Conservation (phyloP, 2,329 filamentous ascomycete species). For the Eutypella sp. region DNA sequence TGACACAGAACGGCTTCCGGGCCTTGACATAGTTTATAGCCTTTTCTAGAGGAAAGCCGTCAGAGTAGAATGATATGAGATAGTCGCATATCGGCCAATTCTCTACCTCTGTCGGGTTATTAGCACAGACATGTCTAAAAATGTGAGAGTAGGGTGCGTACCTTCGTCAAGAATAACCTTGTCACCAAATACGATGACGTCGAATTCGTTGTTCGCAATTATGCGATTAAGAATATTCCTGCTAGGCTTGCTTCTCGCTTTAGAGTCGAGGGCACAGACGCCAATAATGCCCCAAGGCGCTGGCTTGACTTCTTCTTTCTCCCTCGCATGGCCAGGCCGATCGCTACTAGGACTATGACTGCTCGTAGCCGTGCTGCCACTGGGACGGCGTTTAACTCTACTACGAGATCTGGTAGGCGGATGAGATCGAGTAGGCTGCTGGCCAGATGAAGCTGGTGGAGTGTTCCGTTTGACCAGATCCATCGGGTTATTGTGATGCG, state of each 20-base stretch:
- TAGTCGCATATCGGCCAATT: slow-evolving; percentile 62
- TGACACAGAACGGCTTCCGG: slow-evolving; percentile 93
- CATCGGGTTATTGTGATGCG: slow-evolving; percentile 34
- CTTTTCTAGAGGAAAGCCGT: slow-evolving; percentile 94
- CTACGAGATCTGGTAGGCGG: slow-evolving; percentile 58
- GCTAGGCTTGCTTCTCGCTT: slow-evolving; percentile 94
- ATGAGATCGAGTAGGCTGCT: slow-evolving; percentile 34
- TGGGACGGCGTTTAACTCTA: slow-evolving; percentile 68
- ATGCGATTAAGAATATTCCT: slow-evolving; percentile 92
- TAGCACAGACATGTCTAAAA: slow-evolving; percentile 10
- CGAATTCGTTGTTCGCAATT: slow-evolving; percentile 86
- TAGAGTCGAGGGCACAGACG: slow-evolving; percentile 91
- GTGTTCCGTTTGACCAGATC: slow-evolving; percentile 43
- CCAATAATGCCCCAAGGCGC: slow-evolving; percentile 69
- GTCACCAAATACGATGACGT: slow-evolving; percentile 96
- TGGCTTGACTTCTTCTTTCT: slow-evolving; percentile 57
- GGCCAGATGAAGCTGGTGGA: slow-evolving; percentile 25
- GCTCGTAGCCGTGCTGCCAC: slow-evolving; percentile 75
- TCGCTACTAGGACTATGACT: slow-evolving; percentile 77
- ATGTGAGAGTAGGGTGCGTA: slow-evolving; percentile 26
- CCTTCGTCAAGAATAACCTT: slow-evolving; percentile 96
- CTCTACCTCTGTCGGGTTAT: slow-evolving; percentile 33
- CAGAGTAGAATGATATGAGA: slow-evolving; percentile 95
- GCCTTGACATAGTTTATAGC: slow-evolving; percentile 92
- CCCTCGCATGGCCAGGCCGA: slow-evolving; percentile 46